Percentiles rank a stretch among this genome's conserved stretches.
These are phyloP conservation scores for Phoma sp. DNA, from an alignment of 2,329 filamentous ascomycete genomes.

Conservation along the genomic window DNA sequence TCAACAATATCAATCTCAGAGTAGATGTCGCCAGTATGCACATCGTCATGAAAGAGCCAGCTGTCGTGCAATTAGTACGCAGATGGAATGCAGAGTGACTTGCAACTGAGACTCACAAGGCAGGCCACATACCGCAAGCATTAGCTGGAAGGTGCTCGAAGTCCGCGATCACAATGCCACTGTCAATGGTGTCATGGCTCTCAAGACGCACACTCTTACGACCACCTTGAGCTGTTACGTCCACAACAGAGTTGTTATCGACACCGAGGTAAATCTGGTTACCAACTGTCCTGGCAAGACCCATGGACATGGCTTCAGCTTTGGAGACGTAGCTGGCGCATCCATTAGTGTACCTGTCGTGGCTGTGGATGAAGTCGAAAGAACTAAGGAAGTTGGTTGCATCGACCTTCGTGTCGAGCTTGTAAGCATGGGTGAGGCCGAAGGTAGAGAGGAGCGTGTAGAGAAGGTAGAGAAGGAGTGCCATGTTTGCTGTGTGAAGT, in stretches of 20 bases:
- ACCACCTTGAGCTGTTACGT: conserved; percentile 15
- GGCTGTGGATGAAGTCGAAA: conserved; percentile 24
- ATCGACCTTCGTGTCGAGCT: conserved; percentile 25
- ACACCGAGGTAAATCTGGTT: conserved; percentile 33
- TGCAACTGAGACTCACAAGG: conserved; percentile 29
- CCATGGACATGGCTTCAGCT: conserved; percentile 21
- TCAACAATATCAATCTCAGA: conserved; percentile 54
- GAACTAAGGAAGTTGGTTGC: conserved; percentile 28
- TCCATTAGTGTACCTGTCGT: conserved; percentile 25
- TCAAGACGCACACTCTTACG: conserved; percentile 36
- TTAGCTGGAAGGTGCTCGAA: conserved; percentile 38
- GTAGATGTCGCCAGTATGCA: conserved; percentile 51
- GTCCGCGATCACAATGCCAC: conserved; percentile 38
- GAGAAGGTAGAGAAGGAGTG: neutral
- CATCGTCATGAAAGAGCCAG: conserved; percentile 51
- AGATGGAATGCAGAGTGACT: no score
- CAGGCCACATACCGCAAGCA: conserved; percentile 42
- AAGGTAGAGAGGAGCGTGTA: neutral
- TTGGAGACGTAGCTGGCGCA: conserved; percentile 33
- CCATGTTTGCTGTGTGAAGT: neutral
- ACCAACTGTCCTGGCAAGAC: conserved; percentile 24
- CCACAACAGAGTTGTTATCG: conserved; percentile 20
- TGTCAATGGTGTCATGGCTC: conserved; percentile 29
- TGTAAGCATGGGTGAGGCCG: conserved; percentile 15
- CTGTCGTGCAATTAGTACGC: conserved; percentile 10